Evolutionary conservation across 768 basidiomycete species (phyloP).

Genomic region (Strobilomyces confusus): DNA sequence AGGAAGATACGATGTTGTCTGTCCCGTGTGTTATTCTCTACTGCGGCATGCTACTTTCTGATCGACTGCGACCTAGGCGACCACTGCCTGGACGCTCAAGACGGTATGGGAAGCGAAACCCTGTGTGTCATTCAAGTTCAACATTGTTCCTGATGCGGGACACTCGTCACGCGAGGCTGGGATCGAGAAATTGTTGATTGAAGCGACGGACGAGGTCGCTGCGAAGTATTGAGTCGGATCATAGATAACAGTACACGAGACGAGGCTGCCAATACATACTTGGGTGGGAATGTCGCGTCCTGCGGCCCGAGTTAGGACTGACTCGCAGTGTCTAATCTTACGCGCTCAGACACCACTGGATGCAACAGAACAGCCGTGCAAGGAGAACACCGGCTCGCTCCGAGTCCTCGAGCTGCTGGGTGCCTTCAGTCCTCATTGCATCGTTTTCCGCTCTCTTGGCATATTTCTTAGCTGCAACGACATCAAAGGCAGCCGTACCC

Average conservation of each 20-base stretch:
- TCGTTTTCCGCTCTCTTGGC: conserved; percentile 7
- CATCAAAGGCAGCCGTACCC: neutral
- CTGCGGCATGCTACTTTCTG: neutral
- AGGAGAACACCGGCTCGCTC: neutral
- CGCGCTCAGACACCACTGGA: too few relatives aligned
- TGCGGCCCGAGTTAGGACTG: too few relatives aligned
- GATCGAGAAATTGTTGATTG: conserved; percentile 63
- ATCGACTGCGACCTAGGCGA: conserved; percentile 45
- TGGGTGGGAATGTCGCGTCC: neutral
- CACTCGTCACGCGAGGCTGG: conserved; percentile 79
- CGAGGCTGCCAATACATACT: neutral
- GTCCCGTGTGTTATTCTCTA: conserved; percentile 52
- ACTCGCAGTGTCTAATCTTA: too few relatives aligned
- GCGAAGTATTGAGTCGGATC: conserved; percentile 19
- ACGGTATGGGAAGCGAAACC: conserved; percentile 79
- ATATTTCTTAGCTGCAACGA: neutral
- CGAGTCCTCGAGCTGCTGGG: conserved; percentile 3
- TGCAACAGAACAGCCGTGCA: neutral
- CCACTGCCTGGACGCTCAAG: conserved; percentile 78
- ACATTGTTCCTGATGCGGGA: conserved; percentile 81
- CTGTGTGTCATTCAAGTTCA: conserved; percentile 33
- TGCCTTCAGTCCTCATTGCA: conserved; percentile 1
- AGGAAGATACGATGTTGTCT: conserved; percentile 87
- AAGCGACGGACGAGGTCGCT: conserved; percentile 41
- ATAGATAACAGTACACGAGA: neutral